A percentile compares a stretch with the other conserved stretches of the same genome.
phyloP scores from a whole-genome alignment of 495 filamentous ascomycete genomes.

The Penicillium canariense region DNA sequence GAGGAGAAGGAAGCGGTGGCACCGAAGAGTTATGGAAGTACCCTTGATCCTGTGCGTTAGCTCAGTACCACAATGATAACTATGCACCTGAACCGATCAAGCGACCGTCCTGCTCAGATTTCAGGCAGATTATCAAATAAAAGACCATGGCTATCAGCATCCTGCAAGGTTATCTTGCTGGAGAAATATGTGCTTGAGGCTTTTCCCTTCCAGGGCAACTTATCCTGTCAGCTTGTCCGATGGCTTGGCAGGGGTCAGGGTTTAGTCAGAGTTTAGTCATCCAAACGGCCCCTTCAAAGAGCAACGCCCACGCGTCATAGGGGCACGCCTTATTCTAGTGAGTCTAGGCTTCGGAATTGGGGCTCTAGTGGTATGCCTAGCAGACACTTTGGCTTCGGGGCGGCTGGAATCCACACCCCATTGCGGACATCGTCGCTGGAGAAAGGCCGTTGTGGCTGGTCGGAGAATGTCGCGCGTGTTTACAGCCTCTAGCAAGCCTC shows the following conservation, averaged over 20 bases:
- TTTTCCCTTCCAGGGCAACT: not conserved
- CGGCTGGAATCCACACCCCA: constrained; percentile 7
- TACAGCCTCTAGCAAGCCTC: not conserved
- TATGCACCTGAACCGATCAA: not conserved
- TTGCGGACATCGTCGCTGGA: not conserved
- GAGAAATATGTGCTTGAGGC: not conserved
- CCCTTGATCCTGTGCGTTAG: not conserved
- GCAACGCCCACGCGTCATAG: not conserved
- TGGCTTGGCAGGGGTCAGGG: not conserved
- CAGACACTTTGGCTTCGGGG: constrained; percentile 4
- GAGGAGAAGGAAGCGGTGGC: not conserved
- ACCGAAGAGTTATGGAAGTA: not conserved
- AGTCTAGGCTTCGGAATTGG: not conserved
- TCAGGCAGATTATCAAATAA: not conserved
- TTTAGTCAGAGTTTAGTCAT: not conserved
- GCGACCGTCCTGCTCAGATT: not conserved
- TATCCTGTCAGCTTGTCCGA: not conserved
- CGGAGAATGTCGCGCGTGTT: constrained; percentile 3
- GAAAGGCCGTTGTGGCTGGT: constrained; percentile 2
- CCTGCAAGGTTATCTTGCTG: too few species aligned
- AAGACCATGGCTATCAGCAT: too few species aligned
- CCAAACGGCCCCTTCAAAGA: not conserved
- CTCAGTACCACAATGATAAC: not conserved
- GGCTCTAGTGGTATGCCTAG: not conserved
- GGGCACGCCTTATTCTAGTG: not conserved